Percentiles rank a stretch among this genome's conserved stretches.
These are phyloP conservation scores for Brassica balearica DNA, from an alignment of 441 rosid species.

Conservation along the genomic window DNA sequence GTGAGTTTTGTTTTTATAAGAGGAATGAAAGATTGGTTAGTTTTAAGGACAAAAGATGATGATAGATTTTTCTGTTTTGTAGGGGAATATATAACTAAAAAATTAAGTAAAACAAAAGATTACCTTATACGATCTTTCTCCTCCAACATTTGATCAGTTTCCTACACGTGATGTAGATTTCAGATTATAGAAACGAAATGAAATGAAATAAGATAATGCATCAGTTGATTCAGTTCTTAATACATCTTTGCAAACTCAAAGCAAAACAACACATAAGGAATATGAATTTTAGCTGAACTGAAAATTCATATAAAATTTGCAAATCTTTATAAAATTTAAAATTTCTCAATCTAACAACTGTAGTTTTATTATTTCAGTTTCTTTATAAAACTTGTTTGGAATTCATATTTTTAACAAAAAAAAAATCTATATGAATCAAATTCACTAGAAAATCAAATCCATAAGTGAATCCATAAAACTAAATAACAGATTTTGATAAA, in stretches of 20 bases:
- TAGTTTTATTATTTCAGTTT: no score
- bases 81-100: slow-evolving; percentile 32
- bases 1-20: slow-evolving; percentile 47
- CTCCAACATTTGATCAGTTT: slow-evolving; percentile 29
- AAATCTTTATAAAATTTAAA: no score
- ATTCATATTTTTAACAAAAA: neutral
- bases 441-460: neutral
- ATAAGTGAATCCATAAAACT: neutral
- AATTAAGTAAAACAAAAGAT: slow-evolving; percentile 33
- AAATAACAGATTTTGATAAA: neutral
- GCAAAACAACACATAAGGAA: neutral
- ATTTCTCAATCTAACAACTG: no score
- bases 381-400: no score
- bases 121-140: slow-evolving; percentile 31
- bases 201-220: neutral
- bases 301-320: neutral
- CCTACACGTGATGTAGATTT: slow-evolving; percentile 1
- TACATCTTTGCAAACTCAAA: slow-evolving; percentile 15
- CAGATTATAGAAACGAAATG: slow-evolving; percentile 14
- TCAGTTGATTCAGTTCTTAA: neutral
- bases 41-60: slow-evolving; percentile 60
- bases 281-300: slow-evolving; percentile 19
- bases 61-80: slow-evolving; percentile 47
- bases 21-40: slow-evolving; percentile 44
- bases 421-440: neutral